Base-by-base conservation (phyloP, 768 basidiomycete genomes). In the Chlorophyllum brunneum region DNA sequence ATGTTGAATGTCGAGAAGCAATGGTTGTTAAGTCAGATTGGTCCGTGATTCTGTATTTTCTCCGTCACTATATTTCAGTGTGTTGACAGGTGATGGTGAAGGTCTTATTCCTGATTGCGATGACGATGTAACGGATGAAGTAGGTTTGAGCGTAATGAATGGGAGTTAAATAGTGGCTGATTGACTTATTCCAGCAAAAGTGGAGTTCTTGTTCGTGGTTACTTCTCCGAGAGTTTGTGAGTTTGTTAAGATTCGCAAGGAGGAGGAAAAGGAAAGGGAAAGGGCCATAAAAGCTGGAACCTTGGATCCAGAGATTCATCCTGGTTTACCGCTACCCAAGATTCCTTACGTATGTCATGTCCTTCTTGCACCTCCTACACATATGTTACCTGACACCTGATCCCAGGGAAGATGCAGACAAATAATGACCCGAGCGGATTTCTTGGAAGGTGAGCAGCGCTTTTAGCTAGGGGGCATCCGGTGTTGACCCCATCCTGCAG, bases 41-140 rank as follows among this genome's bases (percentile, higher is more conserved):
- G 86, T 72, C 13, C 13, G 65, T 44, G 41, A 24, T 42, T 39
- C 20, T 38, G 5, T 30, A 30, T 42, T 48, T n/a, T 33, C 34
- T 39, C 23, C 20, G 5, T 18, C 36, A 31, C 16, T 15, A 26
- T 30, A 26, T 15, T 37, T 52, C 18, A n/a, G n/a, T n/a, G n/a
- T 27, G 30, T 37, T 39, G 31, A 5, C 44, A n/a, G 10, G 31
- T 31, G 41, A 37, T 3, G 34, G 16, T 36, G 11, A 40, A 78
- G 76, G 72, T 2, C 72, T 91, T 38, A 91, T 92, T 47, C 78
- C 80, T 8, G 89, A 88, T 62, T 83, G 81, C 61, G 89, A 92
- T 64, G 87, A 88, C 67, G 85, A 88, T 61, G 81, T 88, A 50
- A 89, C 88, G 90, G 90, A 92, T 66, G 92, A 92, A 74, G 86